These are phyloP conservation scores for Saturnispora sekii DNA, from an alignment of 805 yeast species.

Conservation along the genomic window DNA sequence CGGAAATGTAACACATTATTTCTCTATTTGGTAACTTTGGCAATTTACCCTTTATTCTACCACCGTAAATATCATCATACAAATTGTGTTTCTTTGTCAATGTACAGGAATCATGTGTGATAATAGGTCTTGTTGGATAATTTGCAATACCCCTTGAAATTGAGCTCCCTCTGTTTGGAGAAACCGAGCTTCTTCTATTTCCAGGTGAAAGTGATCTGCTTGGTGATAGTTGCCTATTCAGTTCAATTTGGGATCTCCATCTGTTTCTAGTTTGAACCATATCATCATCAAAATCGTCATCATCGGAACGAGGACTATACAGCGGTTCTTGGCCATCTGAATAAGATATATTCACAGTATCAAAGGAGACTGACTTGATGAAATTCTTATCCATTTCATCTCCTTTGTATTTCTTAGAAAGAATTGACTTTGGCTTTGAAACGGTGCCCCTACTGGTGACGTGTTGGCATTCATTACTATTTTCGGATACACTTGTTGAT, in stretches of 20 bases:
- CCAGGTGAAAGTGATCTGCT: slow-evolving; percentile 14
- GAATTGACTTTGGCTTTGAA: slow-evolving; percentile 9
- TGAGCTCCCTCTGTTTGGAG: neutral
- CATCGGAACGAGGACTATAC: slow-evolving; percentile 14
- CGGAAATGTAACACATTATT: slow-evolving; percentile 56
- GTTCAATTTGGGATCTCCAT: slow-evolving; percentile 5
- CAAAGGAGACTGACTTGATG: slow-evolving; percentile 35
- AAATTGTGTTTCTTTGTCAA: slow-evolving; percentile 37
- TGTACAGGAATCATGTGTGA: slow-evolving; percentile 33
- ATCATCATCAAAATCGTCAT: slow-evolving; percentile 13
- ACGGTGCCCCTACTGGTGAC: neutral
- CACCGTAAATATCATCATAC: slow-evolving; percentile 38
- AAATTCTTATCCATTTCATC: slow-evolving; percentile 7
- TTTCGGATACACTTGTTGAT: slow-evolving; percentile 6
- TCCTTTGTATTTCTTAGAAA: slow-evolving; percentile 5
- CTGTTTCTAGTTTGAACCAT: slow-evolving; percentile 5
- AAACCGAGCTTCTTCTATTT: neutral
- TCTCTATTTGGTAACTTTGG: slow-evolving; percentile 41
- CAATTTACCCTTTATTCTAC: slow-evolving; percentile 23
- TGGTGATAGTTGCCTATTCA: slow-evolving; percentile 2
- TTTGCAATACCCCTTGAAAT: slow-evolving; percentile 8
- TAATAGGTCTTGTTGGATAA: slow-evolving; percentile 30
- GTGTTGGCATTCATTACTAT: neutral
- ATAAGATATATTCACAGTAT: slow-evolving; percentile 37
- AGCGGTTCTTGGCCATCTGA: slow-evolving; percentile 17